These are phyloP conservation scores for Cryphonectria parasitica DNA, from an alignment of 2,329 filamentous ascomycete genomes.

Conservation along the genomic window DNA sequence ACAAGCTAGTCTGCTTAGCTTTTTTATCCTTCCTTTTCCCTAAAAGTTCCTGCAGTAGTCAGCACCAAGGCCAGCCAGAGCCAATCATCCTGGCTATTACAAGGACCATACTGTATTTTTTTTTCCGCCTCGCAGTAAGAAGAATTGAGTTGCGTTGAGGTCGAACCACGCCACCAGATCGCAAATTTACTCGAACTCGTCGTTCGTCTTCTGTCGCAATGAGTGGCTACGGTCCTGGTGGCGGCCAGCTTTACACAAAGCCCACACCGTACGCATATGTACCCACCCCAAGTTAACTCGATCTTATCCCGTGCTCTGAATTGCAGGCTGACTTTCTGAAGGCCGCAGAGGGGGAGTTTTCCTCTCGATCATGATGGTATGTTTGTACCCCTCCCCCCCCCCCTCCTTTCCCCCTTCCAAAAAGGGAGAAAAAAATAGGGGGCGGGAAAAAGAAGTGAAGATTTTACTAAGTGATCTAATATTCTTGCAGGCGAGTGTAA, in stretches of 20 bases:
- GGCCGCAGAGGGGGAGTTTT: constrained; percentile 90
- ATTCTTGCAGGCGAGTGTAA: constrained; percentile 80
- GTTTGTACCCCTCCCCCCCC: constrained; percentile 23
- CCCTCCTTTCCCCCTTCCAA: background rate
- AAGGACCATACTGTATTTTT: background rate
- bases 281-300: background rate
- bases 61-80: background rate
- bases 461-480: background rate
- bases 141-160: background rate
- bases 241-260: constrained; percentile 37
- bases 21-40: background rate
- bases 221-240: constrained; percentile 40
- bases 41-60: background rate
- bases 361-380: constrained; percentile 88
- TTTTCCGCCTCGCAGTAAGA: background rate
- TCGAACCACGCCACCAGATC: background rate
- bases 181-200: background rate
- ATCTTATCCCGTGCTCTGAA: background rate
- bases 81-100: background rate
- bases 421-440: no score
- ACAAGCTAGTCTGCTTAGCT: background rate
- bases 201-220: constrained; percentile 29
- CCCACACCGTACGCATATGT: constrained; percentile 38
- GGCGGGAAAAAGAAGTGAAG: no score
- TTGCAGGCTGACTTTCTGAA: constrained; percentile 40